Evolutionary conservation across 306 rosid genomes (phyloP).

Genomic region (Dryas alaskensis): DNA sequence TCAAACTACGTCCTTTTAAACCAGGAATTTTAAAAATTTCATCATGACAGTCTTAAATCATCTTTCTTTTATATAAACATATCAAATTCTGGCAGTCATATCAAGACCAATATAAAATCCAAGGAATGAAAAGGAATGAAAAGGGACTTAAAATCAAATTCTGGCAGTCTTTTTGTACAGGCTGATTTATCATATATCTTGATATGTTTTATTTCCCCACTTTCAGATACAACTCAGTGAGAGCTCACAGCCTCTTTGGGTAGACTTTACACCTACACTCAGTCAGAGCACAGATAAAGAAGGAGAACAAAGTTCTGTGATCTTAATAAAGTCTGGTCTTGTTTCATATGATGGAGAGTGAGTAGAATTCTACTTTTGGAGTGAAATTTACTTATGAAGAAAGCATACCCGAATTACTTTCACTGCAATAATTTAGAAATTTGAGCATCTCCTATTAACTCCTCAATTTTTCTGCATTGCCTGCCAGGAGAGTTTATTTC

Average conservation of each 20-base stretch:
- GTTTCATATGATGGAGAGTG: conserved; percentile 67
- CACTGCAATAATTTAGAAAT: conserved; percentile 13
- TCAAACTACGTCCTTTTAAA: neutral
- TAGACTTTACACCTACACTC: conserved; percentile 43
- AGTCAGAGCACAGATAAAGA: conserved; percentile 46
- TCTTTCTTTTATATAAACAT: neutral
- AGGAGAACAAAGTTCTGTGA: conserved; percentile 34
- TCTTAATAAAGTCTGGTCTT: conserved; percentile 53
- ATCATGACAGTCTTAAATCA: neutral
- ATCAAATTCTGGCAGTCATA: neutral
- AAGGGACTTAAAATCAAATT: conserved; percentile 11
- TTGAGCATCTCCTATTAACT: conserved; percentile 16
- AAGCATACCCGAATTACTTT: conserved; percentile 19
- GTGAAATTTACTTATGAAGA: conserved; percentile 13
- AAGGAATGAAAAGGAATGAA: neutral
- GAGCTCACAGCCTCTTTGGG: conserved; percentile 69
- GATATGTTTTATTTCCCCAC: neutral
- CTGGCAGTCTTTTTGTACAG: neutral
- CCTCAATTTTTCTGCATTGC: conserved; percentile 28
- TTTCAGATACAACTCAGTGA: conserved; percentile 75
- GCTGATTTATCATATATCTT: conserved; percentile 4
- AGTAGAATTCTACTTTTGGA: conserved; percentile 35
- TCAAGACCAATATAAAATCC: neutral
- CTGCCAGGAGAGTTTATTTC: conserved; percentile 70
- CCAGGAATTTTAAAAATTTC: neutral